A percentile compares a stretch with the other conserved stretches of the same genome.
phyloP scores from a whole-genome alignment of 2,329 filamentous ascomycete species.

The Fusarium torulosum region DNA sequence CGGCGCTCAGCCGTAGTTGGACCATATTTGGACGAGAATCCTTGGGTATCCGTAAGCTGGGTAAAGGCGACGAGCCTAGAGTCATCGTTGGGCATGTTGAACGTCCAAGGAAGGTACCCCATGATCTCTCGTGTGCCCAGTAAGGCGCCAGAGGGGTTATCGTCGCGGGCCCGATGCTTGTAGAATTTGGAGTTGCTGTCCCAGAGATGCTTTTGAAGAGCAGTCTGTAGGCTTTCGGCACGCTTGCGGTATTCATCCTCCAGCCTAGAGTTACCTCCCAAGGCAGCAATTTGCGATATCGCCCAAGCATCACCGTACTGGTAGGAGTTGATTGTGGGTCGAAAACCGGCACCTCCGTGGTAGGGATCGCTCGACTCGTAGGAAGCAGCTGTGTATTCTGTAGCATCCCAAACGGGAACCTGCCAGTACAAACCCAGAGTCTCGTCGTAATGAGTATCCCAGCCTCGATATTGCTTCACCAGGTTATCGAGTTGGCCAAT shows the following conservation, averaged over 20 bases:
- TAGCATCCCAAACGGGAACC: slow-evolving; percentile 5
- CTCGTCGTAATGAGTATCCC: neutral
- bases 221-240: neutral
- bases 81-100: neutral
- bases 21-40: neutral
- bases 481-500: slow-evolving; percentile 2
- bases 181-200: neutral
- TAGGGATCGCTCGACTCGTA: slow-evolving; percentile 8
- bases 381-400: slow-evolving; percentile 6
- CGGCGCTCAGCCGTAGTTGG: slow-evolving; percentile 10
- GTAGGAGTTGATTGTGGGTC: slow-evolving; percentile 6
- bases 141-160: neutral
- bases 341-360: neutral
- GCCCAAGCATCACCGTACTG: slow-evolving; percentile 1
- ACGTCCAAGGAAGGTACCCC: slow-evolving; percentile 11
- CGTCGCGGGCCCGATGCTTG: neutral
- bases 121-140: slow-evolving; percentile 5
- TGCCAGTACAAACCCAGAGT: slow-evolving; percentile 5
- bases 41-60: neutral
- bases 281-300: neutral
- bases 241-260: neutral
- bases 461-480: slow-evolving; percentile 11
- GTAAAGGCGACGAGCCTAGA: neutral
- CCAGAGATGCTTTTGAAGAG: neutral
- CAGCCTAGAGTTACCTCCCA: neutral